Conservation (phyloP, 495 filamentous ascomycete species). For the Penicillium soppii region DNA sequence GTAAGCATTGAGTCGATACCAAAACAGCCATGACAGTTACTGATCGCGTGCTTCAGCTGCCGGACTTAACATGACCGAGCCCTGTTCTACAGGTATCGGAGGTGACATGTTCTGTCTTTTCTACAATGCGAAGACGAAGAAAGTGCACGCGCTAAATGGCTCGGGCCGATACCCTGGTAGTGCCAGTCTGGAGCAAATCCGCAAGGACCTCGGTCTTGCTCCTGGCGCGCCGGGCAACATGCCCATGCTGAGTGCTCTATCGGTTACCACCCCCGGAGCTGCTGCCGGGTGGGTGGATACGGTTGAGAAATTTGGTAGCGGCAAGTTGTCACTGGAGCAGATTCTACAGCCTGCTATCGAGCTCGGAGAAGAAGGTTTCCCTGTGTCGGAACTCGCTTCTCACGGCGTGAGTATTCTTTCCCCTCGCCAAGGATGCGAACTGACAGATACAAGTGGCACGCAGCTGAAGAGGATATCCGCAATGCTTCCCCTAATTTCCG, state of each 20-base stretch:
- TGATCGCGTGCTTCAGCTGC: constrained; percentile 54
- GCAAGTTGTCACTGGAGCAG: constrained; percentile 73
- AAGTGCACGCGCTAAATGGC: constrained; percentile 83
- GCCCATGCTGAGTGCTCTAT: constrained; percentile 73
- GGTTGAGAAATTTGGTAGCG: constrained; percentile 88
- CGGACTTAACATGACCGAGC: constrained; percentile 90
- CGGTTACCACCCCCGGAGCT: constrained; percentile 85
- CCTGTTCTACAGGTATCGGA: constrained; percentile 91
- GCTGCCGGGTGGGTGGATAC: constrained; percentile 93
- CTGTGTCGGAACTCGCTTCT: constrained; percentile 78
- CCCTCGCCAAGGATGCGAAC: not conserved
- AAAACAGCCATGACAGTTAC: not conserved
- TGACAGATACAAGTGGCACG: constrained; percentile 58
- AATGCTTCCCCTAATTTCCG: constrained; percentile 75
- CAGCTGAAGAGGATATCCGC: constrained; percentile 57
- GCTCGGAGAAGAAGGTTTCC: constrained; percentile 84
- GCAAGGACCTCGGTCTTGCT: constrained; percentile 65
- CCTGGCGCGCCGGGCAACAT: constrained; percentile 63
- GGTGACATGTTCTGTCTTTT: constrained; percentile 98
- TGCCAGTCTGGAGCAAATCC: constrained; percentile 65
- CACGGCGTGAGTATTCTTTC: constrained; percentile 56
- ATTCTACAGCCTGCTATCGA: constrained; percentile 82
- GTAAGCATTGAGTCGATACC: constrained; percentile 32
- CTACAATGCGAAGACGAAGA: constrained; percentile 80
- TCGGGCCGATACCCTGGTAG: constrained; percentile 78